Conservation (phyloP, 345 rosid species). For the Schrenkiella parvula region DNA sequence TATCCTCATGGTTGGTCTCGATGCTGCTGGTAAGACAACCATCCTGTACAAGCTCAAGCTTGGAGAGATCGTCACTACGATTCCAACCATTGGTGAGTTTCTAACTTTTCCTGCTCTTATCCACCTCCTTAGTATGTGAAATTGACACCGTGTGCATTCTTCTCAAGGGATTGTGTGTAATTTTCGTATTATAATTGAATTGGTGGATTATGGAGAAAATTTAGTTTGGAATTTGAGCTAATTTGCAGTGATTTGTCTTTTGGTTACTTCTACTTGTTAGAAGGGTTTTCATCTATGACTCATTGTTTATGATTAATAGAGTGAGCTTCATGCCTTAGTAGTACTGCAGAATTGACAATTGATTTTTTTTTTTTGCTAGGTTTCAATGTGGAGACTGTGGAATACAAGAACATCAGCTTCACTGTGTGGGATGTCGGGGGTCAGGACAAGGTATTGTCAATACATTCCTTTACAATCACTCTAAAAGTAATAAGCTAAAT, state of each 20-base stretch:
- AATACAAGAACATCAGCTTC: conserved; percentile 74
- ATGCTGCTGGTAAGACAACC: conserved; percentile 61
- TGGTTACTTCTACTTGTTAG: background rate
- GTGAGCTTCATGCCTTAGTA: background rate
- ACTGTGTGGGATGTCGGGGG: conserved; percentile 84
- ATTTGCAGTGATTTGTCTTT: background rate
- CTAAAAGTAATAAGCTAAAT: background rate
- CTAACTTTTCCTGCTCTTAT: background rate
- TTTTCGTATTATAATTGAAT: background rate
- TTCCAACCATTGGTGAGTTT: conserved; percentile 65
- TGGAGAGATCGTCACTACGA: conserved; percentile 71
- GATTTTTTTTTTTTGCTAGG: conserved; percentile 33
- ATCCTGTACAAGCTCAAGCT: conserved; percentile 68
- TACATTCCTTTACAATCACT: background rate
- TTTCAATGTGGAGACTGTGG: conserved; percentile 75
- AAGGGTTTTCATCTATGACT: background rate
- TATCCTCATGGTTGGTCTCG: conserved; percentile 39
- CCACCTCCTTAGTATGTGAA: background rate
- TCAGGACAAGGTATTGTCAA: conserved; percentile 59
- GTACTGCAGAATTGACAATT: background rate
- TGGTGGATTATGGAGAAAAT: background rate
- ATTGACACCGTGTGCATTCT: background rate
- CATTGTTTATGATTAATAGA: background rate
- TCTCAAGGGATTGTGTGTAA: background rate
- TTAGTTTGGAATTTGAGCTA: background rate